A percentile compares a stretch with the other conserved stretches of the same genome.
These are phyloP conservation scores for Leucogyrophana mollusca DNA, from an alignment of 768 basidiomycete species.

Conservation along the genomic window DNA sequence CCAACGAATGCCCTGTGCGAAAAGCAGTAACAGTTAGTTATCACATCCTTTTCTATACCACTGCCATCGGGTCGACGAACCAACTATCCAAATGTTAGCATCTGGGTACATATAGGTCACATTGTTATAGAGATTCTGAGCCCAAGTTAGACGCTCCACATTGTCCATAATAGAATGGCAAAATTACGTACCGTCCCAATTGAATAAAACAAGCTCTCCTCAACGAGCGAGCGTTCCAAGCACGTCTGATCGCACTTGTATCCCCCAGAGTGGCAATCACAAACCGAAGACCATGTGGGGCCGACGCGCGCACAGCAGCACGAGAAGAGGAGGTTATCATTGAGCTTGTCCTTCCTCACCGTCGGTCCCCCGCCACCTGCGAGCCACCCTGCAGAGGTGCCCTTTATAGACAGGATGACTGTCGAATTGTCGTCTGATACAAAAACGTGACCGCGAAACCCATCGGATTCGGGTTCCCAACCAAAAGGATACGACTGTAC, in stretches of 20 bases:
- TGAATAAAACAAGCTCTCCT: constrained; percentile 87
- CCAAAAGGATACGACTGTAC: constrained; percentile 72
- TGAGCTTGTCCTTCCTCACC: constrained; percentile 83
- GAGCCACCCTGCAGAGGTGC: constrained; percentile 76
- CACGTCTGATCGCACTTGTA: constrained; percentile 82
- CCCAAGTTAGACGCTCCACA: not conserved
- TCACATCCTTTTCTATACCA: not conserved
- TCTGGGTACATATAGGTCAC: constrained; percentile 88
- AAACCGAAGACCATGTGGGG: constrained; percentile 91
- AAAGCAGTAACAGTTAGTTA: not conserved
- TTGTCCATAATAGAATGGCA: constrained; percentile 1
- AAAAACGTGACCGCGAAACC: constrained; percentile 90
- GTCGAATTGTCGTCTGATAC: constrained; percentile 82
- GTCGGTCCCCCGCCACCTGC: constrained; percentile 82
- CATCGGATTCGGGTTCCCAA: constrained; percentile 88
- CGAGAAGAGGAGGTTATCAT: constrained; percentile 94
- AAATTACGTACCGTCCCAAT: constrained; percentile 68
- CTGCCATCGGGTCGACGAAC: constrained; percentile 30
- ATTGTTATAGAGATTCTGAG: constrained; percentile 89
- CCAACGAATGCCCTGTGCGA: constrained; percentile 65
- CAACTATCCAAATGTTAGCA: constrained; percentile 86
- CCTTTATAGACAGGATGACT: constrained; percentile 87
- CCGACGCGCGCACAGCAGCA: constrained; percentile 97
- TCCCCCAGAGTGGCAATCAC: constrained; percentile 76
- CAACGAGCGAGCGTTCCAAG: constrained; percentile 71